phyloP scores from a whole-genome alignment of 495 filamentous ascomycete species.

The Tetracladium setigerum region DNA sequence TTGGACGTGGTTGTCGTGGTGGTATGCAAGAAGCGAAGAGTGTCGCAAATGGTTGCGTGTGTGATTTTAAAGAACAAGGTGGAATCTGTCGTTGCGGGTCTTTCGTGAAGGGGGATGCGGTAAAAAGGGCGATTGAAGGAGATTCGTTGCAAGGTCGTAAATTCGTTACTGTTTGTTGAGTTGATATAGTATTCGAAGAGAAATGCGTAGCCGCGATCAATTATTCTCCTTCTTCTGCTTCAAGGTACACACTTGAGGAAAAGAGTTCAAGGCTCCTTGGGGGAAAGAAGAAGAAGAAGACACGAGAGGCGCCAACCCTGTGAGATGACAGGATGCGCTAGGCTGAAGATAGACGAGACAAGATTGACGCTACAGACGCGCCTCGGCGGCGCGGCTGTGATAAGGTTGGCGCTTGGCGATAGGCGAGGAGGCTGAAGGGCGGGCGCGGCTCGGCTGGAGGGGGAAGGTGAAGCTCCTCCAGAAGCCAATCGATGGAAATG shows the following conservation, averaged over 20 bases:
- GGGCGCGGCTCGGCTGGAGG: no score
- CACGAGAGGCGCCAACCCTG: background rate
- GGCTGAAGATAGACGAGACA: slow-evolving; percentile 12
- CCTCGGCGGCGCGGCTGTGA: background rate
- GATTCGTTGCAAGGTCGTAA: slow-evolving; percentile 25
- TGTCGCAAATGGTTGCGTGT: background rate
- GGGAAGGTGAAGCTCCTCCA: background rate
- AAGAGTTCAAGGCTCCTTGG: slow-evolving; percentile 19
- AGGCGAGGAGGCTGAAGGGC: no score
- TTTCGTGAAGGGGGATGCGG: no score
- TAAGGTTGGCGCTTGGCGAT: no score
- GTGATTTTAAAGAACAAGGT: background rate
- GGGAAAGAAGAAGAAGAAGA: slow-evolving; percentile 1
- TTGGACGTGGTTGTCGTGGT: no score
- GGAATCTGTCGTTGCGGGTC: no score
- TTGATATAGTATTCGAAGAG: background rate
- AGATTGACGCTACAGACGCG: background rate
- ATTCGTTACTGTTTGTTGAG: slow-evolving; percentile 13
- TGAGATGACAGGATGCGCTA: slow-evolving; percentile 4
- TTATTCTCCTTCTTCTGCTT: slow-evolving; percentile 1
- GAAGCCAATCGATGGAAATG: slow-evolving; percentile 9
- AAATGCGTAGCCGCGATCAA: background rate
- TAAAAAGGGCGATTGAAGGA: slow-evolving; percentile 20
- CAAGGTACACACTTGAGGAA: slow-evolving; percentile 1
- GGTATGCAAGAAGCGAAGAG: no score